These are phyloP conservation scores for Isatis lusitanica DNA, from an alignment of 441 rosid species.

Conservation along the genomic window DNA sequence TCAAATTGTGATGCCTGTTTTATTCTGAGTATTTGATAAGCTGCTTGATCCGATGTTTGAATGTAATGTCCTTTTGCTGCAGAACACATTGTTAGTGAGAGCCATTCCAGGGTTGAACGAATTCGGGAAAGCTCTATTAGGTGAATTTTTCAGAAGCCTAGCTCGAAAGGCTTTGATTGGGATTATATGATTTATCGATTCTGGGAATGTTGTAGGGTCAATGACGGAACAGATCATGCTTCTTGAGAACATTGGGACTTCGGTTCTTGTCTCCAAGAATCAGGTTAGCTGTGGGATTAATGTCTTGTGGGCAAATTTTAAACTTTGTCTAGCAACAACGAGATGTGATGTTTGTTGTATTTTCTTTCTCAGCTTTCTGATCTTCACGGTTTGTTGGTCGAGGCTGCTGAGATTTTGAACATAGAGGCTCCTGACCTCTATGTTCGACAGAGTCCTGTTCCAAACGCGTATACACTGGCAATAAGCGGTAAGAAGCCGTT, in stretches of 20 bases:
- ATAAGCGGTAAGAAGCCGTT: slow-evolving; percentile 88
- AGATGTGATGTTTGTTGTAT: neutral
- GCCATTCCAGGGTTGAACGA: slow-evolving; percentile 89
- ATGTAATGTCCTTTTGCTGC: slow-evolving; percentile 8
- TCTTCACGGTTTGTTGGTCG: slow-evolving; percentile 79
- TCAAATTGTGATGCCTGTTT: neutral
- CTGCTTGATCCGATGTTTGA: neutral
- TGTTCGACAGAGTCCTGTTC: slow-evolving; percentile 89
- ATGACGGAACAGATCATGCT: slow-evolving; percentile 92
- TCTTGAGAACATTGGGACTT: slow-evolving; percentile 95
- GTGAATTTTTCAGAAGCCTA: slow-evolving; percentile 34
- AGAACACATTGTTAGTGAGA: slow-evolving; percentile 87
- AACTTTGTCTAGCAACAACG: neutral
- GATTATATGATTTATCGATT: neutral
- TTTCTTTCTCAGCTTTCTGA: slow-evolving; percentile 66
- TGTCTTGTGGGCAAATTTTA: neutral
- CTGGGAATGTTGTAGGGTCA: slow-evolving; percentile 50
- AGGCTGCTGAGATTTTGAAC: slow-evolving; percentile 78
- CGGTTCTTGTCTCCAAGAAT: slow-evolving; percentile 81
- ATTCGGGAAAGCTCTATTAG: slow-evolving; percentile 72
- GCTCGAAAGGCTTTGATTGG: neutral
- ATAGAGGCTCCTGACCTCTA: slow-evolving; percentile 88
- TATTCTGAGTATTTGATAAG: neutral
- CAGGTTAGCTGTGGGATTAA: slow-evolving; percentile 48
- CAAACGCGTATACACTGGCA: slow-evolving; percentile 91